Evolutionary conservation across 441 rosid species (phyloP).

Genomic region (Codiaeum variegatum): DNA sequence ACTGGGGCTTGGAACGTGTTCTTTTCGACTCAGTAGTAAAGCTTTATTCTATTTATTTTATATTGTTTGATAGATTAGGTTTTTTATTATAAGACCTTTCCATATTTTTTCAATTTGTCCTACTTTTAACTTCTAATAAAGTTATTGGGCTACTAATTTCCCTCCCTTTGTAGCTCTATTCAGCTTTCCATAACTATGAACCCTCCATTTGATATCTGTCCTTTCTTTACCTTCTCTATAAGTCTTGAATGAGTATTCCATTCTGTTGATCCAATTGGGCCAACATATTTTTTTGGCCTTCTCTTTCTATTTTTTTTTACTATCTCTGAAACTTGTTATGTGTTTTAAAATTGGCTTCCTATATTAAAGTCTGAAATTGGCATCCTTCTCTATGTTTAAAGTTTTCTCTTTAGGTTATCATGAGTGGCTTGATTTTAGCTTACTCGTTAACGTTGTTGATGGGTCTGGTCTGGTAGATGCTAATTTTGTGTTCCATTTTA

Average conservation of each 20-base stretch:
- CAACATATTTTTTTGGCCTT: background rate
- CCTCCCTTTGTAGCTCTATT: background rate
- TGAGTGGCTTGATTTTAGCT: background rate
- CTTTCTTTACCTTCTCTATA: background rate
- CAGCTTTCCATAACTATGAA: background rate
- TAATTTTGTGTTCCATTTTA: constrained; percentile 14
- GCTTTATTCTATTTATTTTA: background rate
- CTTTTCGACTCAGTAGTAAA: background rate
- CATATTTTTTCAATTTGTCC: background rate
- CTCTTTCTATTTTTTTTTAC: background rate
- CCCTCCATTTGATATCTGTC: background rate
- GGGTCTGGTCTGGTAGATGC: constrained; percentile 11
- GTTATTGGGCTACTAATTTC: background rate
- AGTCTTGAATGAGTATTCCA: background rate
- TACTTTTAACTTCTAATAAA: background rate
- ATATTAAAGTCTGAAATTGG: background rate
- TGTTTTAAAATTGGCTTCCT: background rate
- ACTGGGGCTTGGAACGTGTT: background rate
- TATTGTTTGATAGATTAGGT: background rate
- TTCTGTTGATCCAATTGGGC: background rate
- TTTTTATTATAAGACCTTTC: background rate
- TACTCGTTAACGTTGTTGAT: background rate
- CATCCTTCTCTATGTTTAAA: too few relatives aligned
- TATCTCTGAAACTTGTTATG: background rate
- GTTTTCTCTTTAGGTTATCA: background rate